phyloP scores from a whole-genome alignment of 2,329 filamentous ascomycete genomes.

The Fusarium brachygibbosum region DNA sequence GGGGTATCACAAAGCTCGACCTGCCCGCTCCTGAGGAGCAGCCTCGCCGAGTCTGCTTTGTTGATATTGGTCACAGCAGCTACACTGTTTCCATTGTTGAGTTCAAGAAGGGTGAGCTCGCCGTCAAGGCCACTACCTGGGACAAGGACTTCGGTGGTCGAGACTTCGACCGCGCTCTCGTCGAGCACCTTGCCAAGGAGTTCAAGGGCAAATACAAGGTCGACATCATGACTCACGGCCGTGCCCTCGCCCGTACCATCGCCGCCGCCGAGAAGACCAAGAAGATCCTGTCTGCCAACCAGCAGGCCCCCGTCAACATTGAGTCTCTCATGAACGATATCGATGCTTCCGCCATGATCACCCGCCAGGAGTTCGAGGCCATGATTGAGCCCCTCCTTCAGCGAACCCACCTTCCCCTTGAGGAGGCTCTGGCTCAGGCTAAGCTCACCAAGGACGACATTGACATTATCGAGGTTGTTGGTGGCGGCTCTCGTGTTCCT shows the following conservation, averaged over 20 bases:
- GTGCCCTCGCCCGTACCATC: constrained; percentile 88
- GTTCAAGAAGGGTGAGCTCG: constrained; percentile 96
- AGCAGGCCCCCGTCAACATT: constrained; percentile 91
- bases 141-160: constrained; percentile 98
- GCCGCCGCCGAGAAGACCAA: constrained; percentile 96
- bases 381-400: constrained; percentile 87
- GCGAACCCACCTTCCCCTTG: constrained; percentile 79
- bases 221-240: constrained; percentile 90
- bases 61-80: constrained; percentile 97
- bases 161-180: constrained; percentile 94
- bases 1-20: constrained; percentile 97
- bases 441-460: constrained; percentile 94
- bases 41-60: constrained; percentile 88
- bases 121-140: constrained; percentile 91
- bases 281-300: constrained; percentile 97
- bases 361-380: constrained; percentile 92
- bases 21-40: constrained; percentile 90
- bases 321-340: constrained; percentile 99
- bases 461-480: constrained; percentile 91
- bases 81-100: constrained; percentile 95
- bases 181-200: constrained; percentile 94
- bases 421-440: constrained; percentile 94
- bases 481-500: constrained; percentile 94
- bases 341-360: constrained; percentile 89
- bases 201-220: constrained; percentile 99